Base-by-base conservation (phyloP, 1,284 basidiomycete species). In the Blastosporella zonata region DNA sequence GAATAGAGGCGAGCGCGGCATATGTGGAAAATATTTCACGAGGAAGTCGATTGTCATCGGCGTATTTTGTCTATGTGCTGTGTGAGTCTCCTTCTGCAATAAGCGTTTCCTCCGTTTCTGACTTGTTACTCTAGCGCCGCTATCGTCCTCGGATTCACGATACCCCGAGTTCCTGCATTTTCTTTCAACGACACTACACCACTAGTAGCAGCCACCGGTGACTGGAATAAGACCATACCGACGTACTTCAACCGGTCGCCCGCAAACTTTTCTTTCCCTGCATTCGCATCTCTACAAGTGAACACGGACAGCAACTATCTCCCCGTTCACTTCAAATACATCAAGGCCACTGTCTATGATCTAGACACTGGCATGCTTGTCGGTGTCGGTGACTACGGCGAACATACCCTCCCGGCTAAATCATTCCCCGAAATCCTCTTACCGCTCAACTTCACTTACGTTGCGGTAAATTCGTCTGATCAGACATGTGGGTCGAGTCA, bases 181-280 rank as follows among this genome's bases (percentile, higher is more conserved):
- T 67, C 72, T 12, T 82, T 91, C 63, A 81, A 84, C 62, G 65
- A 67, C 13, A 55, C 65, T 4, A 63, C 67, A 3, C 89, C 90
- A 0, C 74, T 94, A 31, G 62, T 63, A 3, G 70, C 74, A 20
- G 82, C 87, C 12, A 79, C 79, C 0, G 79, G 78, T 25, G 58
- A 57, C 17, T 87, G 77, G 75, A 76, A 73, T 40, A 53, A 62
- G 7, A 73, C 75, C 3, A 67, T 88, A 43, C 76, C 81, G 1
- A 79, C 77, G 0, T 63, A 68, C 17, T 92, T 93, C 70, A 82
- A 76, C 34, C 79, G 87, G 44, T 62, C 72, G 0, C 90, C 90
- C 0, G 82, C 92, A 42, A 94, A 94, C 67, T 95, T 93, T 67
- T 82, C 85, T 15, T 95, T 94, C 73, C 75, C 86, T 2, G 90